Evolutionary conservation across 257 asterid species (phyloP).

Genomic region (Catharanthus roseus): DNA sequence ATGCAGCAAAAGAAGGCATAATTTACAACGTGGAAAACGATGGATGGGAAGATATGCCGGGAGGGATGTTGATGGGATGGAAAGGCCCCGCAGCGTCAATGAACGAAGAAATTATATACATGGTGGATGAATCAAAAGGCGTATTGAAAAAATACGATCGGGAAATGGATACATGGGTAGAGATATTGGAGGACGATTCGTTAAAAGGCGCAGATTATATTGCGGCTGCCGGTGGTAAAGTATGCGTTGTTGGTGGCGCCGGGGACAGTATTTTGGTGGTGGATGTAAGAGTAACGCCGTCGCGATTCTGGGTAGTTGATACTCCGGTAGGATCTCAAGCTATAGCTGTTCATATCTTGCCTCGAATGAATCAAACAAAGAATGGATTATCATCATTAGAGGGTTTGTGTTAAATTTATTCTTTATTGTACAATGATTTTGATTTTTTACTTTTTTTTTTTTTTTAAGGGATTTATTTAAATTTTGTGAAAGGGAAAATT

Average conservation of each 20-base stretch:
- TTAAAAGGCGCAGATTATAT: slow-evolving; percentile 53
- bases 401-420: not conserved
- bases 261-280: slow-evolving; percentile 48
- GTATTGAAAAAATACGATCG: slow-evolving; percentile 43
- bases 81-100: slow-evolving; percentile 74
- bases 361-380: slow-evolving; percentile 37
- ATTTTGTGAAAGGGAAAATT: not conserved
- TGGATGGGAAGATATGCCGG: slow-evolving; percentile 70
- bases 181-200: slow-evolving; percentile 27
- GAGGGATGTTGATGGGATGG: slow-evolving; percentile 81
- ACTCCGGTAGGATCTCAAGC: slow-evolving; percentile 46
- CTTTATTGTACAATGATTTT: not conserved
- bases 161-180: slow-evolving; percentile 48
- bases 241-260: slow-evolving; percentile 45
- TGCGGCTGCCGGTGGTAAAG: slow-evolving; percentile 59
- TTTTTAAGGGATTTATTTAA: not conserved
- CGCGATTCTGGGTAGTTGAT: slow-evolving; percentile 46
- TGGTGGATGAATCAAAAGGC: slow-evolving; percentile 65
- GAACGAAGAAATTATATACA: slow-evolving; percentile 59
- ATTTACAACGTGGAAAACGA: slow-evolving; percentile 45
- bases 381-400: not conserved
- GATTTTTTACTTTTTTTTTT: not conserved
- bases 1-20: slow-evolving; percentile 58
- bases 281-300: slow-evolving; percentile 48
- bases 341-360: slow-evolving; percentile 52